phyloP scores from a whole-genome alignment of 1,284 basidiomycete genomes.

The Tranzscheliella williamsii region DNA sequence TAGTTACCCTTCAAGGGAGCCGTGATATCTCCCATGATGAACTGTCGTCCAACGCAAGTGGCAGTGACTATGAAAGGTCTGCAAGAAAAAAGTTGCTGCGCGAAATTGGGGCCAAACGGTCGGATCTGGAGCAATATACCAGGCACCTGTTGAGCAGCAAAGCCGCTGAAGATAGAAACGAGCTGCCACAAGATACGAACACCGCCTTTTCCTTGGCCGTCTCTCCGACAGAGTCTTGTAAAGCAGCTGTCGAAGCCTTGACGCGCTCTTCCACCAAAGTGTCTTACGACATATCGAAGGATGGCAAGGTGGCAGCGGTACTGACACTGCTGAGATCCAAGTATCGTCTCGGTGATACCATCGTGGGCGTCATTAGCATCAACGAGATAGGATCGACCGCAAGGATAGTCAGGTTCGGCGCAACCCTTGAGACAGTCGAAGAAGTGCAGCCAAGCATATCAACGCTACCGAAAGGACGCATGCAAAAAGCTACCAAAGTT shows the following conservation, averaged over 20 bases:
- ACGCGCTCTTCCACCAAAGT: conserved; percentile 81
- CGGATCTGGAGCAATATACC: conserved; percentile 1
- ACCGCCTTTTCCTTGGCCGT: not conserved
- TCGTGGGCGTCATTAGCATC: conserved; percentile 53
- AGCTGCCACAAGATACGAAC: not conserved
- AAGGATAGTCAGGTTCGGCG: conserved; percentile 48
- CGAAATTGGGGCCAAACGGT: not conserved
- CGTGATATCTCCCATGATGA: not conserved
- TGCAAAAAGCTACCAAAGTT: conserved; percentile 34
- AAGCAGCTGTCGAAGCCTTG: conserved; percentile 86
- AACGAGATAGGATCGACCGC: conserved; percentile 38
- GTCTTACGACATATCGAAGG: conserved; percentile 59
- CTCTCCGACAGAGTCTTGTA: conserved; percentile 63
- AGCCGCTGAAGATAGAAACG: not conserved
- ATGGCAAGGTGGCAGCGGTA: conserved; percentile 54
- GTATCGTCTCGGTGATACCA: conserved; percentile 57
- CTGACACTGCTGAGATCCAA: conserved; percentile 51
- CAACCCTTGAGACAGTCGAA: conserved; percentile 55
- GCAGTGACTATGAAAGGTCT: not conserved
- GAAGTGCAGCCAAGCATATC: conserved; percentile 48
- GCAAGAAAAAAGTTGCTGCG: no score
- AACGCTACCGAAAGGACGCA: conserved; percentile 38
- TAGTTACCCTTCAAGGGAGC: conserved; percentile 11
- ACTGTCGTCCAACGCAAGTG: not conserved
- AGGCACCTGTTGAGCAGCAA: not conserved